Conservation (phyloP, 1,139 yeast genomes). For the Meyerozyma guilliermondii region DNA sequence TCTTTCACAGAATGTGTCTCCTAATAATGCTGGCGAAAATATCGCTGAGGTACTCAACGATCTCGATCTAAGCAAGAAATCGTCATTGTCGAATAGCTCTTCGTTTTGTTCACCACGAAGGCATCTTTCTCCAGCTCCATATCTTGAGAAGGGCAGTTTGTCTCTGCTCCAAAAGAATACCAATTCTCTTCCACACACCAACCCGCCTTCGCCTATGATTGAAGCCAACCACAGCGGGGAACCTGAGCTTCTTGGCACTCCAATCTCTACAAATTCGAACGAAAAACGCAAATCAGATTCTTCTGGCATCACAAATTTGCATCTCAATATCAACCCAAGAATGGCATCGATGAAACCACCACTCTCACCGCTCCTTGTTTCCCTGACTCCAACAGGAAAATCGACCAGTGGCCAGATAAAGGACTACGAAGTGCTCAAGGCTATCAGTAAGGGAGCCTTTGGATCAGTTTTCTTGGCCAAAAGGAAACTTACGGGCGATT, state of each 20-base stretch:
- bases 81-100: slow-evolving; percentile 22
- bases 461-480: slow-evolving; percentile 90
- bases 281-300: slow-evolving; percentile 7
- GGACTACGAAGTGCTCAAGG: slow-evolving; percentile 88
- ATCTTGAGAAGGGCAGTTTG: slow-evolving; percentile 40
- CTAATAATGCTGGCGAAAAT: slow-evolving; percentile 17
- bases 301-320: not conserved
- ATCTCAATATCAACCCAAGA: not conserved
- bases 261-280: not conserved
- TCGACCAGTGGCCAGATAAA: slow-evolving; percentile 61
- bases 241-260: not conserved
- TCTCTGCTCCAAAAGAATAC: slow-evolving; percentile 54
- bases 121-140: slow-evolving; percentile 51
- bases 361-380: slow-evolving; percentile 73
- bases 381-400: slow-evolving; percentile 50
- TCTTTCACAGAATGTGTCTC: slow-evolving; percentile 7
- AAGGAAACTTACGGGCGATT: slow-evolving; percentile 83
- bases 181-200: slow-evolving; percentile 7
- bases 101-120: slow-evolving; percentile 48
- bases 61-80: slow-evolving; percentile 16
- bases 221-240: not conserved
- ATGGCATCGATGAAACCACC: slow-evolving; percentile 46
- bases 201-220: not conserved
- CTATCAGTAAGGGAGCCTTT: slow-evolving; percentile 96
- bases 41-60: slow-evolving; percentile 26